phyloP scores from a whole-genome alignment of 768 basidiomycete genomes.

The Mrakia blollopis region DNA sequence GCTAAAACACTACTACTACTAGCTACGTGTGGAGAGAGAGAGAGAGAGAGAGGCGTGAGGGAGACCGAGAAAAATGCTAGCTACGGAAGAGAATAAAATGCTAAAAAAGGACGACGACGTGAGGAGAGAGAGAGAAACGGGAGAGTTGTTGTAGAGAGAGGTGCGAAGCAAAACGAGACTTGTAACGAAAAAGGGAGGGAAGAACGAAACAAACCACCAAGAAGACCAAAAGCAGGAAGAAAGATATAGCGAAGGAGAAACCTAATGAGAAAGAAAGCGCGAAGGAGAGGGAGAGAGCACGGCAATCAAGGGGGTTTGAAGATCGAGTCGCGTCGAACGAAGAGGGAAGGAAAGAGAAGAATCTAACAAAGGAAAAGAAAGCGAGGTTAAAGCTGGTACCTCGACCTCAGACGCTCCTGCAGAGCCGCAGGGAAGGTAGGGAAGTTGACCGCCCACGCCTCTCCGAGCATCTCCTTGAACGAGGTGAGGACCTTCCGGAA shows the following conservation, averaged over 20 bases:
- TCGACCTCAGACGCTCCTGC: slow-evolving; percentile 74
- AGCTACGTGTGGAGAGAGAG: too few relatives aligned
- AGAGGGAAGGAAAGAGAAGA: neutral
- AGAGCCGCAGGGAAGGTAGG: slow-evolving; percentile 79
- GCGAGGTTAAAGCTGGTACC: slow-evolving; percentile 67
- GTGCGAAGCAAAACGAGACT: too few relatives aligned
- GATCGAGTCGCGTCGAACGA: too few relatives aligned
- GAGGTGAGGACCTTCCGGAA: slow-evolving; percentile 75
- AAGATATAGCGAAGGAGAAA: neutral
- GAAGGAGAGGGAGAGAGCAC: neutral
- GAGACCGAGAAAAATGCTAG: too few relatives aligned
- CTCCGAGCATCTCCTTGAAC: slow-evolving; percentile 76
- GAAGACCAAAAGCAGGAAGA: neutral
- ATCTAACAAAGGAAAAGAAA: neutral
- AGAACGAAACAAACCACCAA: too few relatives aligned
- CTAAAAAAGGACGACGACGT: neutral
- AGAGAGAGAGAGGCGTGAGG: too few relatives aligned
- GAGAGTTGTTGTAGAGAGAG: neutral
- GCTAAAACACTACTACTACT: too few relatives aligned
- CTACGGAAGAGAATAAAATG: neutral
- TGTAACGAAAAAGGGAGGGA: too few relatives aligned
- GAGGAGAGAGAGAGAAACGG: neutral
- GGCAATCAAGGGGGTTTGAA: neutral
- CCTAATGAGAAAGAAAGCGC: neutral
- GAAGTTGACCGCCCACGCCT: slow-evolving; percentile 80